Evolutionary conservation across 176 grass and related monocot genomes (phyloP), one percentile per base, ranked within the genome.

Genomic region (Elaeis guineensis): DNA sequence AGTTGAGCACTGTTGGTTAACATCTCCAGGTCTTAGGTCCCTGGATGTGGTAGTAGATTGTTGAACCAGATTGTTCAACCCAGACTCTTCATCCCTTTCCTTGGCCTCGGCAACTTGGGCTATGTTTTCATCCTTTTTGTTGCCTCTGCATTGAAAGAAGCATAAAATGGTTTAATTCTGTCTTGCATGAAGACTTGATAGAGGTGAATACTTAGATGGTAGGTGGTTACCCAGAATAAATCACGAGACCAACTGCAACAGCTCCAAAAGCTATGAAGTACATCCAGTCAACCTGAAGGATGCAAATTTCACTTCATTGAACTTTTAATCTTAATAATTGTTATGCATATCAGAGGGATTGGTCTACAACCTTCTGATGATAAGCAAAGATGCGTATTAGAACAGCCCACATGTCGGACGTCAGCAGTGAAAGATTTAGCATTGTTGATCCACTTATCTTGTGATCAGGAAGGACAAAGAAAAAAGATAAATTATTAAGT

Each of bases 401-500:
- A 70, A 70, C 68, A 29, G 55, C 68, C 68, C 68, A 70, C 68
- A 70, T 59, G 21, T 70, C 68, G 7, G 55, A 59, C 4, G 68
- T 70, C 44, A 59, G 22, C 56, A 59, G 22, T 0, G 69, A 71
- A 60, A 60, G 69, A 21, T 71, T 71, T 60, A 71, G 28, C 28
- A 30, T 30, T 6, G 69, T 71, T 5, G 69, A 55, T 60, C 69
- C 69, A 21, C 39, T 60, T 71, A 71, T 60, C 56, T 71, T 44
- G 35, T 44, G 35, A 44, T 44, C 3, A 44, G 2, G 11, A 44
- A 44, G 9, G 11, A 44, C 1, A 14, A 3, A 44, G 2, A 12
- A 12, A 44, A 44, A 17, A n/a, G 22, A 52, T 25, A 52, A 17
- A 65, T 24, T 14, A 51, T 21, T 20, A 64, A 64, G 39, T 24